A percentile compares a stretch with the other conserved stretches of the same genome.
phyloP scores from a whole-genome alignment of 2,329 filamentous ascomycete genomes.

The Alternaria tenuissima region DNA sequence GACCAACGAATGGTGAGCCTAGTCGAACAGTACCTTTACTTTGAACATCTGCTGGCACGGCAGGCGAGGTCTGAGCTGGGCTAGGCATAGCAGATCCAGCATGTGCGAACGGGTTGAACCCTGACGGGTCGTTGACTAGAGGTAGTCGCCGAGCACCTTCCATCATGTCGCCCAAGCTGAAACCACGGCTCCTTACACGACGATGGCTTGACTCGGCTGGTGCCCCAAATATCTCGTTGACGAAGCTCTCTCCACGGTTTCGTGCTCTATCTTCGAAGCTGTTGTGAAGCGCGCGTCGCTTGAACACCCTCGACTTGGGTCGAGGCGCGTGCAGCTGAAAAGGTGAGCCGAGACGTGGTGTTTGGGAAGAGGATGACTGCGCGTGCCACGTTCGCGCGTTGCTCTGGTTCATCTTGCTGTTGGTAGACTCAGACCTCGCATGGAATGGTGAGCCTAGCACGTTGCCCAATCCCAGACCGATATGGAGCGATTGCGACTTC shows the following conservation, averaged over 20 bases:
- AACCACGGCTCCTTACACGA: conserved; percentile 67
- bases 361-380: conserved; percentile 30
- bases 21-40: conserved; percentile 55
- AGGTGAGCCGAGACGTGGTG: conserved; percentile 58
- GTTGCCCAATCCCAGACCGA: conserved; percentile 54
- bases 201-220: conserved; percentile 62
- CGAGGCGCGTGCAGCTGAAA: conserved; percentile 63
- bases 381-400: conserved; percentile 48
- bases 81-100: conserved; percentile 34
- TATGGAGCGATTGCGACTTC: conserved; percentile 60
- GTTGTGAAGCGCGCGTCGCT: conserved; percentile 65
- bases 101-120: conserved; percentile 42
- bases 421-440: conserved; percentile 40
- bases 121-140: conserved; percentile 59
- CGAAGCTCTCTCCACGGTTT: conserved; percentile 51
- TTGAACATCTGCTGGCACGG: conserved; percentile 25
- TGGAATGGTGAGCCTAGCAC: conserved; percentile 56
- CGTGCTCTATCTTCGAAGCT: conserved; percentile 60
- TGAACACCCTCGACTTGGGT: conserved; percentile 62
- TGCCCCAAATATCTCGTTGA: conserved; percentile 56
- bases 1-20: conserved; percentile 58
- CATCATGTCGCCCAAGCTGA: conserved; percentile 66
- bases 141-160: conserved; percentile 60
- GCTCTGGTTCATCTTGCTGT: conserved; percentile 35
- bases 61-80: conserved; percentile 32